Evolutionary conservation across 192 early-diverging fungal genomes (phyloP).

Genomic region (Backusella tarrabulga): DNA sequence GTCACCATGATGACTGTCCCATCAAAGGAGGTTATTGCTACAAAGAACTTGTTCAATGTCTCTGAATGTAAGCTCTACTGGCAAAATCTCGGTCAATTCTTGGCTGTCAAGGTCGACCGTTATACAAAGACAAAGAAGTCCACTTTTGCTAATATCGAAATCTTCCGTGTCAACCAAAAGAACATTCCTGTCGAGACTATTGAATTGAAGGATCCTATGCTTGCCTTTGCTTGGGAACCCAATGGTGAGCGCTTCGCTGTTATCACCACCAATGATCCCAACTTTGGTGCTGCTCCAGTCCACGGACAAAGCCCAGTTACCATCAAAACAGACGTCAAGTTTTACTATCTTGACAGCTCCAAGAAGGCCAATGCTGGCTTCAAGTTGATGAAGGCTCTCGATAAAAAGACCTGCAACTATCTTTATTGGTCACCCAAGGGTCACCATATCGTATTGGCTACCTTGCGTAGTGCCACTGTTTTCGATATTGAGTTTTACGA

Average conservation of each 20-base stretch:
- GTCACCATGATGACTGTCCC: constrained; percentile 87
- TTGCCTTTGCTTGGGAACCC: constrained; percentile 95
- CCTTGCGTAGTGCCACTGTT: constrained; percentile 66
- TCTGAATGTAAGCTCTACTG: constrained; percentile 85
- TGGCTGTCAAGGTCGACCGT: constrained; percentile 91
- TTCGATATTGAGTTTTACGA: constrained; percentile 95
- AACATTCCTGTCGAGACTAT: constrained; percentile 94
- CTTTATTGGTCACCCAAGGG: constrained; percentile 97
- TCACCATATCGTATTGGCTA: constrained; percentile 85
- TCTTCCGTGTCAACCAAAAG: constrained; percentile 89
- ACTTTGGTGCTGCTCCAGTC: constrained; percentile 52
- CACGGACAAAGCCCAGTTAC: constrained; percentile 50
- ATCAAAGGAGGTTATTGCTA: constrained; percentile 79
- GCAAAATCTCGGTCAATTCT: constrained; percentile 86
- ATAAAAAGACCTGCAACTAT: constrained; percentile 77
- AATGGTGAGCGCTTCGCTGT: constrained; percentile 86
- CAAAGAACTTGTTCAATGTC: constrained; percentile 98
- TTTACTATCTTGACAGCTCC: constrained; percentile 79
- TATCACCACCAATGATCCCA: constrained; percentile 73
- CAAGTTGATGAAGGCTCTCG: constrained; percentile 79
- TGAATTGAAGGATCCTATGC: constrained; percentile 81
- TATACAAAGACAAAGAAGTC: constrained; percentile 89
- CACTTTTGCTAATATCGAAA: constrained; percentile 86
- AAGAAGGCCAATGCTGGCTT: constrained; percentile 66
- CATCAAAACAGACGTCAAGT: constrained; percentile 66